phyloP scores from a whole-genome alignment of 2,329 filamentous ascomycete genomes.

The Davidsoniella neocaledoniae region DNA sequence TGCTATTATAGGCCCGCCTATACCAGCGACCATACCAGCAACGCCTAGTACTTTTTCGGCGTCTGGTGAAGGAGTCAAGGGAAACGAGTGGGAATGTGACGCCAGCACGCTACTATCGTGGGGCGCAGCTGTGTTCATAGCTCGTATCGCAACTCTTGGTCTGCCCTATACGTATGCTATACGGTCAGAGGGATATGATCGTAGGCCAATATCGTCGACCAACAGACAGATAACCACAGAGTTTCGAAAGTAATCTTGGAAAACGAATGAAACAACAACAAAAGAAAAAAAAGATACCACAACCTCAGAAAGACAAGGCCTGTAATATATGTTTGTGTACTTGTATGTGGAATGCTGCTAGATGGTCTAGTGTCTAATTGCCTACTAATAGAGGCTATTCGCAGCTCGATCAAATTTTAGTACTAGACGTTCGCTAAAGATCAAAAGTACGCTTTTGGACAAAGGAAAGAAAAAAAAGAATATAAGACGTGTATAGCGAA shows the following conservation, averaged over 20 bases:
- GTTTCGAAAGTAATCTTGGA: neutral
- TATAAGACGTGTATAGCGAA: neutral
- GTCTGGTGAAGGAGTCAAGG: slow-evolving; percentile 11
- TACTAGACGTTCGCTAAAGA: neutral
- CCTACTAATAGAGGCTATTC: no score
- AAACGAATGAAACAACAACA: neutral
- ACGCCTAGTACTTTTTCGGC: neutral
- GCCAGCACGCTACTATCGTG: no score
- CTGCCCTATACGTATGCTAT: no score
- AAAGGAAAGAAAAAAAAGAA: neutral
- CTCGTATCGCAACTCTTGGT: neutral
- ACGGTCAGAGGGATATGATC: no score
- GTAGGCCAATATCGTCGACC: neutral
- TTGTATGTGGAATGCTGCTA: no score
- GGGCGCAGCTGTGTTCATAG: no score
- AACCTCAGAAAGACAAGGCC: no score
- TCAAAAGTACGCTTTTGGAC: neutral
- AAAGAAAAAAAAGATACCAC: neutral
- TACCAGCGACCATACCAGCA: neutral
- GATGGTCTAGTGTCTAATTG: no score
- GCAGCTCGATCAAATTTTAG: no score
- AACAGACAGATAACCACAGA: neutral
- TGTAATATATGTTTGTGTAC: no score
- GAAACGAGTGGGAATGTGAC: slow-evolving; percentile 5
- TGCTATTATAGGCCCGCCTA: neutral